Evolutionary conservation across 371 early-diverging fungal species (phyloP), one percentile per base, ranked within the genome.

Genomic region (Mucor velutinosus): DNA sequence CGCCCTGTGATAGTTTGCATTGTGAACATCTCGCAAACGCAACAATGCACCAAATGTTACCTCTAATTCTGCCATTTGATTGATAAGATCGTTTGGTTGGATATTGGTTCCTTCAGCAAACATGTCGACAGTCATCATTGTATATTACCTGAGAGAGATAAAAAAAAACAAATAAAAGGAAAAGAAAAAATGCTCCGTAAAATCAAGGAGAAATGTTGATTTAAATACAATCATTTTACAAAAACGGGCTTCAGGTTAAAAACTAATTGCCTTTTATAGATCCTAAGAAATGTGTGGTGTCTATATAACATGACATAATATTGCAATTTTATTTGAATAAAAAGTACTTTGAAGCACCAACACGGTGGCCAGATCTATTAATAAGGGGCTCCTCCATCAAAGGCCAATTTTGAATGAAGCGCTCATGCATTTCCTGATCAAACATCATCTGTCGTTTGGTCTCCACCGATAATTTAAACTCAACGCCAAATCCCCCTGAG

Each of bases 371-470:
- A 19, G 61, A 60, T 39, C 25, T 15, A 25, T 25, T 60, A 12
- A 45, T 45, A n/a, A 12, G 12, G 8, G 60, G 60, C 17, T 62
- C 62, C 19, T 41, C 41, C 51, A 15, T 33, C 21, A 73, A 49
- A 7, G 66, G 62, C 80, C 80, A 80, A 33, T 68, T 23, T 17
- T 57, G 27, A 58, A 80, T 76, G n/a, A 49, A 72, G 7, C 58
- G 25, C n/a, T 58, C 43, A 58, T 77, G 76, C 7, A 64, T 39
- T 49, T 79, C 67, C 70, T 82, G 79, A 53, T 77, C 67, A 17
- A 66, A 62, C 19, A 62, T 59, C 72, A 78, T 75, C n/a, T 67
- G 68, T 15, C 68, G 63, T 33, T 81, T 76, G 11, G 56, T 63
- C 10, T 65, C 70, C 7, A 55, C 27, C 1, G 78, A 67, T 1